phyloP scores from a whole-genome alignment of 192 early-diverging fungal species.

The Kappamyces sp. region DNA sequence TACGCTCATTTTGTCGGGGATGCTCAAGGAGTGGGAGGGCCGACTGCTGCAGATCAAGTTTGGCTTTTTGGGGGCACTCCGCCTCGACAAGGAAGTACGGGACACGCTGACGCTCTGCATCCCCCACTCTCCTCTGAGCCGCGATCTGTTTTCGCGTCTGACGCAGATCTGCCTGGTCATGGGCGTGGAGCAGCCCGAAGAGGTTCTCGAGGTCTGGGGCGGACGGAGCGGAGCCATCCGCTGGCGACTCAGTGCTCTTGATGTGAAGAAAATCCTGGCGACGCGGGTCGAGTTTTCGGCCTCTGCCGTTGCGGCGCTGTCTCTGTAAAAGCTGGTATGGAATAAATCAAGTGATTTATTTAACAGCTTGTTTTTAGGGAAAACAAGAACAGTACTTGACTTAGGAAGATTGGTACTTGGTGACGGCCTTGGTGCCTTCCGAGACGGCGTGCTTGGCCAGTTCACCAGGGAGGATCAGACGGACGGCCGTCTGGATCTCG shows the following conservation, averaged over 20 bases:
- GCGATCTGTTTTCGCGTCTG: slow-evolving; percentile 76
- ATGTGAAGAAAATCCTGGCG: slow-evolving; percentile 60
- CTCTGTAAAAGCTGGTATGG: not conserved
- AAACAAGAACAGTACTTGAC: slow-evolving; percentile 8
- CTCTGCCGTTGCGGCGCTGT: not conserved
- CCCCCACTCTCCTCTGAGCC: slow-evolving; percentile 6
- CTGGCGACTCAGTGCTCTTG: slow-evolving; percentile 65
- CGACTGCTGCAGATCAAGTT: slow-evolving; percentile 42
- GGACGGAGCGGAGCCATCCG: slow-evolving; percentile 53
- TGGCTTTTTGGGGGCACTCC: slow-evolving; percentile 71
- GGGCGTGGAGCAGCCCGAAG: slow-evolving; percentile 69
- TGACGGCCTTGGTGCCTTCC: slow-evolving; percentile 97
- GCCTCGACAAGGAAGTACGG: slow-evolving; percentile 90
- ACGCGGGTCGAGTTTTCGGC: slow-evolving; percentile 38
- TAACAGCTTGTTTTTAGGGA: slow-evolving; percentile 1
- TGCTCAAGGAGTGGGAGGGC: slow-evolving; percentile 80
- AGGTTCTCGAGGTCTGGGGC: slow-evolving; percentile 69
- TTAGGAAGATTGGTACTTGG: slow-evolving; percentile 85
- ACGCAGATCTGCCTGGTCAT: slow-evolving; percentile 79
- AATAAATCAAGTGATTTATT: slow-evolving; percentile 9
- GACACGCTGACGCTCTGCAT: slow-evolving; percentile 43
- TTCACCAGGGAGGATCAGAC: slow-evolving; percentile 83
- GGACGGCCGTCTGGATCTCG: slow-evolving; percentile 84
- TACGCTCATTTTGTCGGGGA: slow-evolving; percentile 56
- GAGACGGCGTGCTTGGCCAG: slow-evolving; percentile 96